Percentiles rank a stretch among this genome's conserved stretches.
These are phyloP conservation scores for Erodium chrysanthum DNA, from an alignment of 441 rosid species.

Conservation along the genomic window DNA sequence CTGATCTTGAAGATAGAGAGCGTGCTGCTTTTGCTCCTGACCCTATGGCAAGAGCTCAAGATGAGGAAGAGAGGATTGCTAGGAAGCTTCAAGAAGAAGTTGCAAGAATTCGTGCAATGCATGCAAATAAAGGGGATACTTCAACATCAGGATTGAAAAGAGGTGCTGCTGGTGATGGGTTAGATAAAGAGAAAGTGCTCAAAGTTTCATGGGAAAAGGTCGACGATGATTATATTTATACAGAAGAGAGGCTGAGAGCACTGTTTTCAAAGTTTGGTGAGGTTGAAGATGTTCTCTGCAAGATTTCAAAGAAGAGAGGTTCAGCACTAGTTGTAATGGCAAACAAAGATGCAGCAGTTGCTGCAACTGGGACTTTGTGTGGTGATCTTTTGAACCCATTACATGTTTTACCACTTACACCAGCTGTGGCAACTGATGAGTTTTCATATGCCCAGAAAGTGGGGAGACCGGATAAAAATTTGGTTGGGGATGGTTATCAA, in stretches of 20 bases:
- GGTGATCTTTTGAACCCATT: conserved; percentile 58
- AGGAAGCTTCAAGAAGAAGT: conserved; percentile 68
- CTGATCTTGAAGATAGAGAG: conserved; percentile 76
- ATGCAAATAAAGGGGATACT: conserved; percentile 27
- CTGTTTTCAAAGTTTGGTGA: conserved; percentile 60
- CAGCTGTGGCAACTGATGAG: conserved; percentile 26
- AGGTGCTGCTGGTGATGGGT: conserved; percentile 23
- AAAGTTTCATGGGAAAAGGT: conserved; percentile 71
- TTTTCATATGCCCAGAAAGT: conserved; percentile 26
- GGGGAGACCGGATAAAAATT: conserved; percentile 36
- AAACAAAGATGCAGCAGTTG: conserved; percentile 60
- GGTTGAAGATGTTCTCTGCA: conserved; percentile 71
- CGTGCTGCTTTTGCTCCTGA: conserved; percentile 53
- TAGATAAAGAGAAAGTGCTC: conserved; percentile 55
- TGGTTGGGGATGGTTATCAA: conserved; percentile 45
- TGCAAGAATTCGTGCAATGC: conserved; percentile 58
- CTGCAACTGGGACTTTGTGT: conserved; percentile 46
- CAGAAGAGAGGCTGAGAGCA: conserved; percentile 44
- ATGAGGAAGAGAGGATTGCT: conserved; percentile 57
- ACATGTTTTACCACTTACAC: conserved; percentile 59
- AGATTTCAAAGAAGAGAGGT: conserved; percentile 56
- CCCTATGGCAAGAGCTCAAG: conserved; percentile 29
- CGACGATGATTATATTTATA: conserved; percentile 60
- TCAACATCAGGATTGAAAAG: conserved; percentile 23
- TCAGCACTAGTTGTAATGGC: conserved; percentile 77